These are phyloP conservation scores for Plasmodium vivax DNA, from an alignment of 169 alveolate species.

Conservation along the genomic window DNA sequence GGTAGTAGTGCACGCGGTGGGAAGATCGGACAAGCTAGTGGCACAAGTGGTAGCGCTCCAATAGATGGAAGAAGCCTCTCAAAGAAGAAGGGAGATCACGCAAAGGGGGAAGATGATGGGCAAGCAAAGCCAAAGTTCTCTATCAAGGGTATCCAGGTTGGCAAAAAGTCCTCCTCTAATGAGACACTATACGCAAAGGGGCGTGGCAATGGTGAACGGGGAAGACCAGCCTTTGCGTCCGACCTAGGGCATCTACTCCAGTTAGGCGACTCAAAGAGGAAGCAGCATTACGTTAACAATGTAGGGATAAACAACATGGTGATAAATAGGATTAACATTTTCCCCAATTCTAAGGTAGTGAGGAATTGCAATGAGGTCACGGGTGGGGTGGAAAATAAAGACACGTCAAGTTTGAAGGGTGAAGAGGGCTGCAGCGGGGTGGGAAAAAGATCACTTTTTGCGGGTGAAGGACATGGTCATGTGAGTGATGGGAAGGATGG, in stretches of 20 bases:
- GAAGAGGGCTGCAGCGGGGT: background rate
- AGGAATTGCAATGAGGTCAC: background rate
- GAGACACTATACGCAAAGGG: background rate
- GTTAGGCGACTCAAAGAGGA: background rate
- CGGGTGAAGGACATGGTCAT: background rate
- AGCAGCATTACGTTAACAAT: constrained; percentile 28
- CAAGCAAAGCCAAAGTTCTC: background rate
- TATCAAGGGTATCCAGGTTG: background rate
- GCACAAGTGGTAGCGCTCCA: background rate
- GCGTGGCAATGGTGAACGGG: background rate
- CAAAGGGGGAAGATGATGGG: background rate
- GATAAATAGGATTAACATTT: constrained; percentile 40
- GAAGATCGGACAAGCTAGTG: background rate
- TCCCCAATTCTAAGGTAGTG: constrained; percentile 10
- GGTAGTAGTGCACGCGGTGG: background rate
- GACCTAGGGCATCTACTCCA: background rate
- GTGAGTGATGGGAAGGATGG: background rate
- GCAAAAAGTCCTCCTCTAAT: background rate
- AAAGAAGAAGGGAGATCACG: background rate
- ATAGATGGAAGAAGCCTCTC: background rate
- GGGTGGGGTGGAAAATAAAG: background rate
- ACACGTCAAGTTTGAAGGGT: background rate
- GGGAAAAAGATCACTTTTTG: background rate
- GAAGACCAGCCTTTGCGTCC: background rate
- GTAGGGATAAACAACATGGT: constrained; percentile 67